phyloP scores from a whole-genome alignment of 805 yeast species.

The Grigorovia jiainica region DNA sequence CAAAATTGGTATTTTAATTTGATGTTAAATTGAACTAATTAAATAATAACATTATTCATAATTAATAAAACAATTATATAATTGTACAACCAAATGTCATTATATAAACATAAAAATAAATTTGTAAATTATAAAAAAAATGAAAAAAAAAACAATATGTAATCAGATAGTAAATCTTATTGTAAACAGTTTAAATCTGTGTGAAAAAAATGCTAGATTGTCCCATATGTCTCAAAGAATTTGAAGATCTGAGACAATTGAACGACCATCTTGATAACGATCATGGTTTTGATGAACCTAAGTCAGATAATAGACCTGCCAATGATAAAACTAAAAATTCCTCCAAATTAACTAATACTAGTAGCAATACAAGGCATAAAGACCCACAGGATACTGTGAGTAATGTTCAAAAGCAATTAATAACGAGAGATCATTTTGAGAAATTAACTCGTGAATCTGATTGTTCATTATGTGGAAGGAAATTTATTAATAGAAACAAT shows the following conservation, averaged over 20 bases:
- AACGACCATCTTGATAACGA: constrained; percentile 65
- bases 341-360: not conserved
- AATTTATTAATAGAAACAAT: constrained; percentile 44
- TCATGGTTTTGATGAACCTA: constrained; percentile 35
- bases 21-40: no score
- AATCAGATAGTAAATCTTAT: constrained; percentile 1
- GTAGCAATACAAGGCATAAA: not conserved
- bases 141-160: not conserved
- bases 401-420: not conserved
- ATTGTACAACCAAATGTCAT: no score
- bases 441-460: constrained; percentile 9
- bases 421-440: constrained; percentile 28
- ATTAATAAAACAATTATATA: not conserved
- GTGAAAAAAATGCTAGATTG: constrained; percentile 29
- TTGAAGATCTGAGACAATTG: constrained; percentile 45
- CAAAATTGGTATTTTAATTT: constrained; percentile 41
- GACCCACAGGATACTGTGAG: no score
- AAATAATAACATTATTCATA: no score
- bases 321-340: no score
- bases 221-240: constrained; percentile 59
- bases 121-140: not conserved
- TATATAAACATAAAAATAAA: no score
- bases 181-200: not conserved
- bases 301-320: not conserved
- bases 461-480: constrained; percentile 33